A percentile compares a stretch with the other conserved stretches of the same genome.
Evolutionary conservation across 2,329 filamentous ascomycete species (phyloP).

Genomic region (Xylaria sp.): DNA sequence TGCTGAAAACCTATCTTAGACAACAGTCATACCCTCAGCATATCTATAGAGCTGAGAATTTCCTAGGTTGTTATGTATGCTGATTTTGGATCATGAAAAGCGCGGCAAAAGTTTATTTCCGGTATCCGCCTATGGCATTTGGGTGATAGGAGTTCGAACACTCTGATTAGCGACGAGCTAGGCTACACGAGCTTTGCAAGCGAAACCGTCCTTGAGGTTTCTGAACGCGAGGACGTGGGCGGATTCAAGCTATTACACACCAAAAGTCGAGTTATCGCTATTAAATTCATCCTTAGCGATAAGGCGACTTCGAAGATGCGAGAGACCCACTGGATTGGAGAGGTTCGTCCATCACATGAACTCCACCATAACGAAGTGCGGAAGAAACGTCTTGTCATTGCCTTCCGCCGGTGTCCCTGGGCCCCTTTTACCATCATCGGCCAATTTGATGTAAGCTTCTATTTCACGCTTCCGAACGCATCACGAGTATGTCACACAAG

Average conservation of each 20-base stretch:
- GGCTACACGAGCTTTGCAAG: not conserved
- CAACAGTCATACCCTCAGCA: not conserved
- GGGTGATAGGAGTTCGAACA: not conserved
- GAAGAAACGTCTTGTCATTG: not conserved
- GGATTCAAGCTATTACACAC: not conserved
- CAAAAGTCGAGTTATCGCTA: not conserved
- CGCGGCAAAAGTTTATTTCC: not conserved
- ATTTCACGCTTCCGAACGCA: not conserved
- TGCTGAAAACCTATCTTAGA: no score
- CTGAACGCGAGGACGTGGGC: not conserved
- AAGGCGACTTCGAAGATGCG: not conserved
- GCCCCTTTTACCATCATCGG: conserved; percentile 3
- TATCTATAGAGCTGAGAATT: no score
- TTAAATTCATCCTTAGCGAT: conserved; percentile 1
- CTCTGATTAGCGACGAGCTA: not conserved
- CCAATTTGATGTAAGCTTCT: not conserved
- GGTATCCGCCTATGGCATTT: not conserved
- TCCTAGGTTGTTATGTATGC: not conserved
- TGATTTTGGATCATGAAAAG: not conserved
- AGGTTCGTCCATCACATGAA: not conserved
- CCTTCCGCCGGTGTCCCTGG: not conserved
- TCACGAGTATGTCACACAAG: not conserved
- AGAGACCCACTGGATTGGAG: not conserved
- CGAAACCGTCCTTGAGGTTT: not conserved
- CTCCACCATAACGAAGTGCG: no score